A percentile compares a stretch with the other conserved stretches of the same genome.
Conservation (phyloP, 257 asterid species). For the Prunella vulgaris region DNA sequence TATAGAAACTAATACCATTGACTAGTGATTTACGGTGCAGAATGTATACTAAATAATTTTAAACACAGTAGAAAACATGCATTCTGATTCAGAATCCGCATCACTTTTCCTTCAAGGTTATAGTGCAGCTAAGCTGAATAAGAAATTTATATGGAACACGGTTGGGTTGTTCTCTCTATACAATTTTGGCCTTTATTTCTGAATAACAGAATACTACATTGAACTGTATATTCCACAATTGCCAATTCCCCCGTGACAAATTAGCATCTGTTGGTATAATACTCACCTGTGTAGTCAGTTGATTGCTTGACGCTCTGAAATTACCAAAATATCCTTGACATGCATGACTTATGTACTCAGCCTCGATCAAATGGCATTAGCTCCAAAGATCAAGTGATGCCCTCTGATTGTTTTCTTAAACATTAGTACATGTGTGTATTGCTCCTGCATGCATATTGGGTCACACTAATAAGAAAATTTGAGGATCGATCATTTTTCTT, state of each 20-base stretch:
- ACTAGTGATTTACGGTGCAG: not conserved
- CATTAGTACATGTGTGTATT: slow-evolving; percentile 24
- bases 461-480: not conserved
- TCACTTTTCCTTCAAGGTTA: not conserved
- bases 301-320: not conserved
- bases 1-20: too few species aligned
- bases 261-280: slow-evolving; percentile 23
- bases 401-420: not conserved
- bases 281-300: slow-evolving; percentile 22
- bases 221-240: slow-evolving; percentile 16
- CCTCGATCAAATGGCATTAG: slow-evolving; percentile 21
- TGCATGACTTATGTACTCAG: slow-evolving; percentile 20
- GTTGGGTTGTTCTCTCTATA: slow-evolving; percentile 13
- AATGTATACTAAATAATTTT: not conserved
- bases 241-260: slow-evolving; percentile 15
- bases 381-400: slow-evolving; percentile 2
- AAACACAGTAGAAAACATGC: not conserved
- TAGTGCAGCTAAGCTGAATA: too few species aligned
- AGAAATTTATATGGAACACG: not conserved
- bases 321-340: slow-evolving; percentile 6
- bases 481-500: not conserved
- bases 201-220: slow-evolving; percentile 16
- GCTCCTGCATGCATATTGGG: slow-evolving; percentile 26
- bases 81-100: not conserved
- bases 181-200: slow-evolving; percentile 23